Conservation (phyloP, 495 filamentous ascomycete genomes). For the Penicillium silybi region DNA sequence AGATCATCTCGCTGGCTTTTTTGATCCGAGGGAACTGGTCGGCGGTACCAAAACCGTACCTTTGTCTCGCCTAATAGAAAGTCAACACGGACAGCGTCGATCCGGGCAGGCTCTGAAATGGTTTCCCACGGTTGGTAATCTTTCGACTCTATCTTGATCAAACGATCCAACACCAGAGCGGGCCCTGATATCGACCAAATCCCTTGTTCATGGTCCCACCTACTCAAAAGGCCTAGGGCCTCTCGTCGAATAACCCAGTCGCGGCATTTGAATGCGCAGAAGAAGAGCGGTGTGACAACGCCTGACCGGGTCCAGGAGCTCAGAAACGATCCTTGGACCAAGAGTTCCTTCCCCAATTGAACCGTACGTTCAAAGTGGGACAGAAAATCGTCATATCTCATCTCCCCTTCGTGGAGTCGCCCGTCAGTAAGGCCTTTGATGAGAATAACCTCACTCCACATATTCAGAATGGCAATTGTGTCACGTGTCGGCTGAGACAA, state of each 20-base stretch:
- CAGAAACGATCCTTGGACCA: neutral
- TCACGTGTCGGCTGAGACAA: too few species aligned
- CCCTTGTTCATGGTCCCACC: conserved; percentile 6
- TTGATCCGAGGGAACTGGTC: too few species aligned
- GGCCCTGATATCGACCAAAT: conserved; percentile 7
- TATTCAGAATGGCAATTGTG: too few species aligned
- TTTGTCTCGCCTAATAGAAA: conserved; percentile 3
- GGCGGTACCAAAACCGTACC: neutral
- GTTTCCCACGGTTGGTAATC: neutral
- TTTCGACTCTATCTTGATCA: conserved; percentile 9
- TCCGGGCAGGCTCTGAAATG: conserved; percentile 4
- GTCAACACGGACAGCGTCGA: conserved; percentile 7
- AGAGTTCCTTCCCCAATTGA: conserved; percentile 2
- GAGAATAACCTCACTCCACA: conserved; percentile 13
- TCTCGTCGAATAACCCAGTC: conserved; percentile 14
- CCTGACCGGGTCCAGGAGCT: conserved; percentile 5
- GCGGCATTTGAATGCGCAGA: conserved; percentile 20
- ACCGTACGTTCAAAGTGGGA: conserved; percentile 6
- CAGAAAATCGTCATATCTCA: conserved; percentile 8
- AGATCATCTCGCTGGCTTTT: too few species aligned
- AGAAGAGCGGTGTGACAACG: conserved; percentile 12
- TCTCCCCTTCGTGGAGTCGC: conserved; percentile 1
- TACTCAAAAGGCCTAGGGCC: conserved; percentile 8
- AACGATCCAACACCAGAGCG: neutral
- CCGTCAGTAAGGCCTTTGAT: conserved; percentile 10